phyloP scores from a whole-genome alignment of 305 asterid genomes.

The Andrographis paniculata region DNA sequence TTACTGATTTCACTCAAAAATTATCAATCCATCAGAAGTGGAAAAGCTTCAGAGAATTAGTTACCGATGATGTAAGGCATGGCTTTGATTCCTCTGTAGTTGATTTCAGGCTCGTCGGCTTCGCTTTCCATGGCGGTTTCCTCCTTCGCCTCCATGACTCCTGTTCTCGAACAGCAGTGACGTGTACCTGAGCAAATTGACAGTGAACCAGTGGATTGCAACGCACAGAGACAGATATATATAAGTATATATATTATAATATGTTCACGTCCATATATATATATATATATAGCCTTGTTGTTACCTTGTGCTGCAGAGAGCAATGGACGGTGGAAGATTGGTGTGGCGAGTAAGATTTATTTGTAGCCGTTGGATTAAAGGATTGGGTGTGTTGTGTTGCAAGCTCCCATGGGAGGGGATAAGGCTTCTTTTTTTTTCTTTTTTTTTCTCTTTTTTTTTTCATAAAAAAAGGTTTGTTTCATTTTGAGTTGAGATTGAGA shows the following conservation, averaged over 20 bases:
- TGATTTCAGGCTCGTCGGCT: constrained; percentile 1
- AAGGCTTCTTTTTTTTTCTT: no score
- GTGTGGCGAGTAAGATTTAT: background rate
- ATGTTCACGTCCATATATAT: no score
- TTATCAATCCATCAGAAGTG: background rate
- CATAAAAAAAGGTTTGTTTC: no score
- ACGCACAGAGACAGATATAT: no score
- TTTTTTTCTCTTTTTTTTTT: no score
- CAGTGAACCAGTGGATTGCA: background rate
- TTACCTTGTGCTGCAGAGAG: background rate
- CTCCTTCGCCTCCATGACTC: background rate
- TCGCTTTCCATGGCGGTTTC: background rate
- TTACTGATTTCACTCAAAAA: background rate
- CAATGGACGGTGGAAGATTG: background rate
- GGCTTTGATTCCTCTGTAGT: constrained; percentile 19
- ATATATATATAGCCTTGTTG: background rate
- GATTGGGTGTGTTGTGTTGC: no score
- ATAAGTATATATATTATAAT: no score
- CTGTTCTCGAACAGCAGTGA: background rate
- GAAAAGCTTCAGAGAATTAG: background rate
- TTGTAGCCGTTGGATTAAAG: background rate
- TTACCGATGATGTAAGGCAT: constrained; percentile 21
- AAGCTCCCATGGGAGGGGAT: no score
- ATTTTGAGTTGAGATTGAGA: no score
- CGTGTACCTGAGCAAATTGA: background rate